A percentile compares a stretch with the other conserved stretches of the same genome.
Conservation (phyloP, 2,329 filamentous ascomycete genomes). For the Colletotrichum spaethianum region DNA sequence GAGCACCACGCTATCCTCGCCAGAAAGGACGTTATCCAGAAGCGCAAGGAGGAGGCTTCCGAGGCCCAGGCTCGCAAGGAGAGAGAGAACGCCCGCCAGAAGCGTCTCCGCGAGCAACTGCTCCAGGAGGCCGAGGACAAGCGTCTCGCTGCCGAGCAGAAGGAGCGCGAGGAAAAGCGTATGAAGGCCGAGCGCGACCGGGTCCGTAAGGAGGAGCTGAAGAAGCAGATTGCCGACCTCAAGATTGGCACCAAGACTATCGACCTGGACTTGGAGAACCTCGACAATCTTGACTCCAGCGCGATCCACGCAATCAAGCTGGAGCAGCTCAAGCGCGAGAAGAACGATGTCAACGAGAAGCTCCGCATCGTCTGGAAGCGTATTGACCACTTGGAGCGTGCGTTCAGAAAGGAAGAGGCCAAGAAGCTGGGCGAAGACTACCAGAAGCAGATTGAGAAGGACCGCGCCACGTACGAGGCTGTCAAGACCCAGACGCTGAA, state of each 20-base stretch:
- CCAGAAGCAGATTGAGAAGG: slow-evolving; percentile 82
- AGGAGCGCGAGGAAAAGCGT: slow-evolving; percentile 88
- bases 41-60: slow-evolving; percentile 96
- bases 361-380: slow-evolving; percentile 94
- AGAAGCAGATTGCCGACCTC: slow-evolving; percentile 92
- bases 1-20: slow-evolving; percentile 89
- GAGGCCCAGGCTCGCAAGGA: slow-evolving; percentile 90
- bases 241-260: slow-evolving; percentile 86
- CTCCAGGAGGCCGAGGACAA: slow-evolving; percentile 91
- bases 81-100: slow-evolving; percentile 91
- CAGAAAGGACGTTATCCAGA: slow-evolving; percentile 92
- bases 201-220: slow-evolving; percentile 92
- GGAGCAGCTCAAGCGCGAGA: slow-evolving; percentile 95
- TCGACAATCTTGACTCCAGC: slow-evolving; percentile 90
- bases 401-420: slow-evolving; percentile 93
- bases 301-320: slow-evolving; percentile 95
- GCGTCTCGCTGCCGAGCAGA: slow-evolving; percentile 92
- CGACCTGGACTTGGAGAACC: slow-evolving; percentile 83
- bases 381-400: slow-evolving; percentile 96
- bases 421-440: slow-evolving; percentile 94
- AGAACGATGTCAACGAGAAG: slow-evolving; percentile 94
- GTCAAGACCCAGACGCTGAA: slow-evolving; percentile 83
- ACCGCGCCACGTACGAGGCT: slow-evolving; percentile 85
- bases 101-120: slow-evolving; percentile 88
- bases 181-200: slow-evolving; percentile 89